Evolutionary conservation across 2,329 filamentous ascomycete genomes (phyloP).

Genomic region (Plectosphaerella plurivora): DNA sequence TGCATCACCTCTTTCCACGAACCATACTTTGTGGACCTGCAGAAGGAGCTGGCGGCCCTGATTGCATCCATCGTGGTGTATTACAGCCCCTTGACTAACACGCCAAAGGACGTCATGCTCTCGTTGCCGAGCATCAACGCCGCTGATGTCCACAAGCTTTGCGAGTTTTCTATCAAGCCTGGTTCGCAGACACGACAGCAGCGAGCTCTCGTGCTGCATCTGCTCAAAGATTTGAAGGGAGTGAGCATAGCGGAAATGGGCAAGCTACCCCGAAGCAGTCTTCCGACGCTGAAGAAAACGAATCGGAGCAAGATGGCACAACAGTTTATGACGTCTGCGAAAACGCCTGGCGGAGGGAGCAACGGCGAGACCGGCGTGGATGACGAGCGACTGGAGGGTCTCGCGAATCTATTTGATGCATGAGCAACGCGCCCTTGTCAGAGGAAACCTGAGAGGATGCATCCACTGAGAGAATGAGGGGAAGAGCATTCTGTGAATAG

Average conservation of each 20-base stretch:
- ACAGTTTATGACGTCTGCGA: slow-evolving; percentile 54
- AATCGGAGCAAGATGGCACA: slow-evolving; percentile 58
- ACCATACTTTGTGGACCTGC: slow-evolving; percentile 92
- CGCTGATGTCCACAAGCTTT: slow-evolving; percentile 61
- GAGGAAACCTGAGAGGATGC: no score
- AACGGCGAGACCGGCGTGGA: slow-evolving; percentile 51
- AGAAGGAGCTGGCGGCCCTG: slow-evolving; percentile 83
- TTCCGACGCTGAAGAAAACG: slow-evolving; percentile 35
- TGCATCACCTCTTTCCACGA: slow-evolving; percentile 90
- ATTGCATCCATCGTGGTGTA: slow-evolving; percentile 81
- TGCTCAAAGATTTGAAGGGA: slow-evolving; percentile 82
- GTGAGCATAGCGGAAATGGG: slow-evolving; percentile 93
- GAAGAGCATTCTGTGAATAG: no score
- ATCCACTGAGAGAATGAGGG: no score
- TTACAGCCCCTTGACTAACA: slow-evolving; percentile 65
- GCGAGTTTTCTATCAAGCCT: slow-evolving; percentile 55
- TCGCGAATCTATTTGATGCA: slow-evolving; percentile 46
- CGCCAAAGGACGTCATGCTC: slow-evolving; percentile 71
- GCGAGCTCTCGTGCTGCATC: slow-evolving; percentile 73
- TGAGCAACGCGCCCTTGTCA: slow-evolving; percentile 8
- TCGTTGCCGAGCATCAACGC: slow-evolving; percentile 73
- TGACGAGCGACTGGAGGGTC: slow-evolving; percentile 46
- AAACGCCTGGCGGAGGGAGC: slow-evolving; percentile 40
- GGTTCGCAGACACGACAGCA: slow-evolving; percentile 67
- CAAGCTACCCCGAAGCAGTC: slow-evolving; percentile 60